Base-by-base conservation (phyloP, 148 eudicot genomes). In the Rhododendron henanense region DNA sequence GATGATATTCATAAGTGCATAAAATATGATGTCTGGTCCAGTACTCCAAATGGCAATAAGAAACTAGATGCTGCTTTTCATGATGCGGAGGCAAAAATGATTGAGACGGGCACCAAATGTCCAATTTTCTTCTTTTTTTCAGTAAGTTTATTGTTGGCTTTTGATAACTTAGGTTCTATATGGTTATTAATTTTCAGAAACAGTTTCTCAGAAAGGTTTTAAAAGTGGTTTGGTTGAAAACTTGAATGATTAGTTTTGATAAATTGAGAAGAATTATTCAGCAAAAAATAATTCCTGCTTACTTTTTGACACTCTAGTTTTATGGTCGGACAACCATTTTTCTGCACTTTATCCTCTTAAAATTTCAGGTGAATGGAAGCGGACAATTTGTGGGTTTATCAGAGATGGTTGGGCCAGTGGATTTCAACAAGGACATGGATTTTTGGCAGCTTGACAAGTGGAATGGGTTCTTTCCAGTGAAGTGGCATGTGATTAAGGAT, bases 381-480 rank as follows among this genome's bases (percentile, higher is more conserved):
- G 99, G 99, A 71, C 98, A 96, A 86, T 96, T 95, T 91, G 90
- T 95, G 73, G 99, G 99, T 85, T 88, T 96, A n/a, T 97, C 98
- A 82, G 98, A 96, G 94, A 96, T 96, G 99, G 69, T 84, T 44
- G 99, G 98, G 44, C 90, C 87, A 31, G 95, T 96, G 28, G 98
- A 96, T 84, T 96, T 92, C 84, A 84, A 90, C 25, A 96, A 95
- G 87, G 90, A 83, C 53, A 96, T 94, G 97, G 95, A 94, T 85
- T 96, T 96, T 88, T 96, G 99, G 99, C 99, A 96, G 93, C 92
- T 90, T 84, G 99, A 95, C 84, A 94, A 95, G 91, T 96, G 99
- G 98, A 96, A 88, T 81, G 99, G 99, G 5, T 94, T 92, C 86
- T 96, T 96, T 88, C 97, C 99, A 1, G 93, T 96, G 1, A 95